phyloP scores from a whole-genome alignment of 2,329 filamentous ascomycete species.

The Knufia petricola region DNA sequence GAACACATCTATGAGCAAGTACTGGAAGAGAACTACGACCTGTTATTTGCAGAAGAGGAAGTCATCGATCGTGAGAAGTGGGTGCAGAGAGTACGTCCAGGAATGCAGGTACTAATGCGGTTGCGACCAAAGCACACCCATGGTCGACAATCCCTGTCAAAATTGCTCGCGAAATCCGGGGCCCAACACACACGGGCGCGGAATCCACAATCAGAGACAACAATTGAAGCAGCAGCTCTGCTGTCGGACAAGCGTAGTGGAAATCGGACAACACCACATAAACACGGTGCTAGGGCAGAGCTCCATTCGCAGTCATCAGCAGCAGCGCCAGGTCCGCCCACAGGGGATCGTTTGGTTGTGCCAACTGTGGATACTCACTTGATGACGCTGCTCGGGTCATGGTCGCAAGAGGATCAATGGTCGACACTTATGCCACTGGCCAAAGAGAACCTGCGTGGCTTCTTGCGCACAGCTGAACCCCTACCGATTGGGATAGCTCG shows the following conservation, averaged over 20 bases:
- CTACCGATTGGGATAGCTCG: not conserved
- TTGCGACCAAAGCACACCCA: too few species aligned
- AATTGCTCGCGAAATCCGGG: too few species aligned
- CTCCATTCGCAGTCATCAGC: too few species aligned
- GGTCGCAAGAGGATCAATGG: slow-evolving; percentile 1
- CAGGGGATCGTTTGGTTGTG: too few species aligned
- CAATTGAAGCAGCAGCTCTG: too few species aligned
- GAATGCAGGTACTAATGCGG: not conserved
- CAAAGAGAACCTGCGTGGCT: slow-evolving; percentile 3
- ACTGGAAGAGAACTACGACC: not conserved
- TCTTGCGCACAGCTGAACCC: not conserved
- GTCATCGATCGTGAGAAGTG: not conserved
- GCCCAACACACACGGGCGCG: too few species aligned
- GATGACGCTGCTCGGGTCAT: slow-evolving; percentile 4
- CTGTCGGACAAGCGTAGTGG: too few species aligned
- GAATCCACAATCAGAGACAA: too few species aligned
- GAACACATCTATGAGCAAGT: not conserved
- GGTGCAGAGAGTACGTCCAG: not conserved
- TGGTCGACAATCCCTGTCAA: too few species aligned
- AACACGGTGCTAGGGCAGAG: too few species aligned
- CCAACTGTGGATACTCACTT: slow-evolving; percentile 9
- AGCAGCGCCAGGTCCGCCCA: too few species aligned
- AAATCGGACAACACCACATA: too few species aligned
- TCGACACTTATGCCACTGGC: slow-evolving; percentile 10
- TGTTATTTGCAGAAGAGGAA: not conserved